Evolutionary conservation across 129 eudicot genomes (phyloP), one percentile per base, ranked within the genome.

Genomic region (Artemisia argyi): DNA sequence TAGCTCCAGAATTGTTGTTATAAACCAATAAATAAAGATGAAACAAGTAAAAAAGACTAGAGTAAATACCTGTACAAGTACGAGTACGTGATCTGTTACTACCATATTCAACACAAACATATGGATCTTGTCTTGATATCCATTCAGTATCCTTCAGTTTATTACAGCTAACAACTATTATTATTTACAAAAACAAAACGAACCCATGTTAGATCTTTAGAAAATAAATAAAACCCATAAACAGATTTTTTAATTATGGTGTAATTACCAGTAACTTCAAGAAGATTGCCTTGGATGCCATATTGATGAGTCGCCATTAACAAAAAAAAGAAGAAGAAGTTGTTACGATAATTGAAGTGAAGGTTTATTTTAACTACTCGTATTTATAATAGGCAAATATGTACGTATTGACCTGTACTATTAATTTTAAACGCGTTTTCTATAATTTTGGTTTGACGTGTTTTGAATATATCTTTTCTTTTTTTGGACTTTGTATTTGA

Each of bases 231-330:
- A 56, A 24, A 39, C 46, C 46, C 39, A 75, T 10, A 46, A 56
- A 30, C 26, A 16, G 48, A 72, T 22, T n/a, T 16, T 7, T 30
- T 8, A 51, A 46, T 19, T 11, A 30, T 30, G 10, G 22, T 20
- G 4, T 22, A 55, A 13, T 35, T 83, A 89, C 98, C 96, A 6
- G 98, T 94, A 71, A 93, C 96, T 82, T 93, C 98, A 32, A 93
- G 92, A 20, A 87, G 79, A 69, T 85, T 92, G 51, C 97, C 98
- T 1, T 93, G 97, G 60, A 93, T 89, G n/a, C 95, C 96, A 30
- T 86, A 8, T 0, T 39, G 46, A 1, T 39, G 83, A 78, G 79
- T 56, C 42, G 97, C 76, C 96, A 85, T 87, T 26, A 14, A 24
- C 26, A 1, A 17, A 26, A 1, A 0, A 20, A 20, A n/a, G 7